phyloP scores from a whole-genome alignment of 2,329 filamentous ascomycete species.

The Trichoderma sp. region DNA sequence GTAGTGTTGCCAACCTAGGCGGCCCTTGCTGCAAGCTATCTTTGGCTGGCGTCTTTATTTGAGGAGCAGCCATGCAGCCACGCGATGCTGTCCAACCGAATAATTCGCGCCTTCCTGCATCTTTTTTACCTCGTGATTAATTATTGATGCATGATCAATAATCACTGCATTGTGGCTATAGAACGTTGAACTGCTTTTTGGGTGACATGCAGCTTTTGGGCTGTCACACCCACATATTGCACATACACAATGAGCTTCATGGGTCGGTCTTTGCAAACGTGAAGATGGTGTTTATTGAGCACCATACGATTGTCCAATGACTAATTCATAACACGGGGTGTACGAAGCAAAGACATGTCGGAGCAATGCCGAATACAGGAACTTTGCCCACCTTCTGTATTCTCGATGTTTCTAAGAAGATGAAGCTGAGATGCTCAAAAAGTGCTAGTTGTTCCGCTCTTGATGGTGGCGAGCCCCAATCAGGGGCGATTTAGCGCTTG shows the following conservation, averaged over 20 bases:
- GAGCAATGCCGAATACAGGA: background rate
- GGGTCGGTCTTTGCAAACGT: background rate
- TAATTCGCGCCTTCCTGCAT: background rate
- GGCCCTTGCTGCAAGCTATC: background rate
- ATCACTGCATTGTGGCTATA: background rate
- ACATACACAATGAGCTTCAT: background rate
- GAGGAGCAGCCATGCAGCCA: background rate
- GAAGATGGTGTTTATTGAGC: background rate
- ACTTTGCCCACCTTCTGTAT: background rate
- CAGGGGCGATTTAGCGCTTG: background rate
- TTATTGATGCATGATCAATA: background rate
- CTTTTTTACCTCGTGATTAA: background rate
- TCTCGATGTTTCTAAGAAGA: background rate
- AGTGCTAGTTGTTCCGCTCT: background rate
- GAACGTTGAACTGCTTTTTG: background rate
- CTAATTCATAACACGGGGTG: background rate
- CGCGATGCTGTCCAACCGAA: background rate
- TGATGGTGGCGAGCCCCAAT: background rate
- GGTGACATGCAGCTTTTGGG: background rate
- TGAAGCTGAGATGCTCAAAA: background rate
- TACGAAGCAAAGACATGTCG: background rate
- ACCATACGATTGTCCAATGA: too few relatives aligned
- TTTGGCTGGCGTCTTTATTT: background rate
- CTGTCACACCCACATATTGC: background rate
- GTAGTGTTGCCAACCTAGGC: background rate